Conservation (phyloP, 1,284 basidiomycete species). For the Austroboletus novae-zelandiae region DNA sequence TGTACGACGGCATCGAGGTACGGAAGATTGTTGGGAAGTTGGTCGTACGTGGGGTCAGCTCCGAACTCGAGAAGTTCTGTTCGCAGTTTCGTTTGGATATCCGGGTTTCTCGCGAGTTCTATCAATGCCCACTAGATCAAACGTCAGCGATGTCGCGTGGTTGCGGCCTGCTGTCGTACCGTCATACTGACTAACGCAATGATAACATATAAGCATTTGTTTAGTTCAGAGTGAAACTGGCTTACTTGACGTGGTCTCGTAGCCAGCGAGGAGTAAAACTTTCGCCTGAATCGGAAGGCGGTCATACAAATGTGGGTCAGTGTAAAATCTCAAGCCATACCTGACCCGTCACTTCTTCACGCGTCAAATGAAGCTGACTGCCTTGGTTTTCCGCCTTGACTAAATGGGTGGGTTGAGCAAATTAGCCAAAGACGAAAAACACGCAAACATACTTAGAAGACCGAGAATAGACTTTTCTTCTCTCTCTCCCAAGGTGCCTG, state of each 20-base stretch:
- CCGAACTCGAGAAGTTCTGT: slow-evolving; percentile 23
- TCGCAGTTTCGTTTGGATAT: slow-evolving; percentile 27
- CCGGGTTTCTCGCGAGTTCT: slow-evolving; percentile 23
- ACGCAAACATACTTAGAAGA: slow-evolving; percentile 12
- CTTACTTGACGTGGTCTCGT: slow-evolving; percentile 32
- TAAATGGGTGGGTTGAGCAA: neutral
- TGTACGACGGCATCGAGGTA: slow-evolving; percentile 29
- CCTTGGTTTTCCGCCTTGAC: slow-evolving; percentile 18
- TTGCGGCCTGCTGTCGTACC: slow-evolving; percentile 1
- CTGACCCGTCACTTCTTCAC: slow-evolving; percentile 21
- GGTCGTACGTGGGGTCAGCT: slow-evolving; percentile 27
- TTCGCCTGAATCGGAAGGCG: slow-evolving; percentile 12
- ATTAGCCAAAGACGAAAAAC: neutral
- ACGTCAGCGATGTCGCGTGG: neutral
- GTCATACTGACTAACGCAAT: slow-evolving; percentile 21
- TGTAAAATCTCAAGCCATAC: slow-evolving; percentile 1
- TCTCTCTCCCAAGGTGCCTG: slow-evolving; percentile 24
- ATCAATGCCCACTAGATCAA: slow-evolving; percentile 31
- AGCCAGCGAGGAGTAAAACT: slow-evolving; percentile 29
- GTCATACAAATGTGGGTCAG: neutral
- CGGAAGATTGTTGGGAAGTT: slow-evolving; percentile 23
- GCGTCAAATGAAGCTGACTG: slow-evolving; percentile 12
- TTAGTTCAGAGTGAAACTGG: neutral
- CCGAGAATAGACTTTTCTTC: slow-evolving; percentile 51
- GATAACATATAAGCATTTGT: neutral